Evolutionary conservation across 2,329 filamentous ascomycete genomes (phyloP), one percentile per base, ranked within the genome.

Genomic region (Fusarium sp.): DNA sequence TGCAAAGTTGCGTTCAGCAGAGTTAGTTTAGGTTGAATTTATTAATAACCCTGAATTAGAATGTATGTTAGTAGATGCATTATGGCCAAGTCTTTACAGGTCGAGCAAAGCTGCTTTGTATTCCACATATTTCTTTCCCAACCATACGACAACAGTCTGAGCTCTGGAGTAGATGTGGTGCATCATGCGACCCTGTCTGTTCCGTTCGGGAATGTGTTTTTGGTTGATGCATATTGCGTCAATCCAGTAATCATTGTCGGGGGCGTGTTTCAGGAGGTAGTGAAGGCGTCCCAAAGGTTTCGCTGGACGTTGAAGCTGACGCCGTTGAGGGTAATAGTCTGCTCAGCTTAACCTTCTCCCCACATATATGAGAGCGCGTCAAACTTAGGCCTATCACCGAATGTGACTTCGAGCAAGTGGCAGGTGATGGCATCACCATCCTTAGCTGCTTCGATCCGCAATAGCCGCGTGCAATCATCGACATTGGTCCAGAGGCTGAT

Each of bases 21-120:
- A 4, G 0, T 8, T 21, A 3, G 18, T n/a, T n/a, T 7, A 6
- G 0, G 11, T 1, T 7, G 1, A n/a, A 3, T 48, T 7, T n/a
- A 8, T 16, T 19, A 18, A 3, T 2, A 16, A 15, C 16, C 39
- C n/a, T 2, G 21, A 2, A 6, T 7, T 21, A 1, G 3, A 7
- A 7, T 4, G 1, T 19, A 7, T 18, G 10, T 19, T 31, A 1
- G 7, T 4, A 7, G 11, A 9, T 4, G n/a, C 4, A 1, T 7
- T 1, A 1, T 58, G 10, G 5, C 19, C 7, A 33, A 59, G 19
- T 3, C 1, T 3, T n/a, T 46, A 7, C 5, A 59, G 12, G 4
- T 41, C 2, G 10, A 35, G 27, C 10, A 62, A 9, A 15, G 15
- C 16, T n/a, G 15, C 4, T n/a, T 58, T 18, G 7, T 27, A 58